Percentiles rank a stretch among this genome's conserved stretches.
Evolutionary conservation across 2,329 filamentous ascomycete species (phyloP).

Genomic region (Nemania sp.): DNA sequence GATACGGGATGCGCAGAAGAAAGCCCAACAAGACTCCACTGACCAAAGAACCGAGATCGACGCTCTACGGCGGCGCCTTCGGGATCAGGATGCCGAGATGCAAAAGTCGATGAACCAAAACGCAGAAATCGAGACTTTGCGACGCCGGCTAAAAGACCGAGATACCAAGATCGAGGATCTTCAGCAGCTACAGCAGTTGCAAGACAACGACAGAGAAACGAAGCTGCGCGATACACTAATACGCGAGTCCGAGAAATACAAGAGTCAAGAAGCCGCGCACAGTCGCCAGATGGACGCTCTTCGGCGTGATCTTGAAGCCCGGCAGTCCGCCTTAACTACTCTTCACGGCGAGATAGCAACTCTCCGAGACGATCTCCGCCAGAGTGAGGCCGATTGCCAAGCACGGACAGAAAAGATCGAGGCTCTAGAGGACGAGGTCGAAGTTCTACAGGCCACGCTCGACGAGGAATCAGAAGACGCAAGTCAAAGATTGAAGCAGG

Average conservation of each 20-base stretch:
- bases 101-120: neutral
- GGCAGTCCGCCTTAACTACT: conserved; percentile 66
- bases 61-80: conserved; percentile 57
- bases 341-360: conserved; percentile 67
- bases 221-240: conserved; percentile 69
- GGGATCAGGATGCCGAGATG: conserved; percentile 47
- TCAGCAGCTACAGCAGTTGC: conserved; percentile 56
- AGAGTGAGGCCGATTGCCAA: conserved; percentile 65
- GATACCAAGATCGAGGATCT: conserved; percentile 54
- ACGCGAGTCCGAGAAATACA: conserved; percentile 72
- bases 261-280: conserved; percentile 70
- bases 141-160: neutral
- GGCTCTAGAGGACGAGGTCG: conserved; percentile 74
- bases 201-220: conserved; percentile 47
- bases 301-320: conserved; percentile 69
- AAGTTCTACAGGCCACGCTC: conserved; percentile 67
- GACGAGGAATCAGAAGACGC: conserved; percentile 67
- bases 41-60: conserved; percentile 68
- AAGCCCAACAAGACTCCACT: conserved; percentile 73
- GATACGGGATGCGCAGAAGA: conserved; percentile 72
- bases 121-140: neutral
- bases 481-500: conserved; percentile 49
- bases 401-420: conserved; percentile 66
- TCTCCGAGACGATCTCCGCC: conserved; percentile 70
- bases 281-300: conserved; percentile 75